A percentile compares a stretch with the other conserved stretches of the same genome.
Conservation (phyloP, 2,329 filamentous ascomycete genomes). For the Alternaria conjuncta region DNA sequence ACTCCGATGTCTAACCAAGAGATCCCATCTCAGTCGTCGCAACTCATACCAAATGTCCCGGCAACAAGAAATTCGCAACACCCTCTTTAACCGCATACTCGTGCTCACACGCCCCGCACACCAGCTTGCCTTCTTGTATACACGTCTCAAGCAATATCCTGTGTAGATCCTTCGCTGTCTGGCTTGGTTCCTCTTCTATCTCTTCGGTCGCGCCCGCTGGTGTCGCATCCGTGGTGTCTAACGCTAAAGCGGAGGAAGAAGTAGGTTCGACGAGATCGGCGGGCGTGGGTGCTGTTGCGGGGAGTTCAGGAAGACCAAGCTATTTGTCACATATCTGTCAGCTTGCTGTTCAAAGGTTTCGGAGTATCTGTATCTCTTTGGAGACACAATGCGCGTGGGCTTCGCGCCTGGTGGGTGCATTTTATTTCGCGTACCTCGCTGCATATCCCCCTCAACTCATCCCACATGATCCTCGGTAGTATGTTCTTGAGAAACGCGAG, state of each 20-base stretch:
- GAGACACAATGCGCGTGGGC: not conserved
- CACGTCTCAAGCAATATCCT: slow-evolving; percentile 85
- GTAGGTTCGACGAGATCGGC: slow-evolving; percentile 40
- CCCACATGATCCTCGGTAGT: slow-evolving; percentile 87
- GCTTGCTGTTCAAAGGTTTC: not conserved
- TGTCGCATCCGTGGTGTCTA: slow-evolving; percentile 43
- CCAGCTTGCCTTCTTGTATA: slow-evolving; percentile 84
- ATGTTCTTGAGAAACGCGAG: slow-evolving; percentile 82
- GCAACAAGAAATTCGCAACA: slow-evolving; percentile 93
- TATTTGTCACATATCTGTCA: slow-evolving; percentile 44
- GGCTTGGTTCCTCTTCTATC: slow-evolving; percentile 67
- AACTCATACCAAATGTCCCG: slow-evolving; percentile 79
- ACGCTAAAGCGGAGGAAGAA: not conserved
- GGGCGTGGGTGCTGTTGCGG: slow-evolving; percentile 48
- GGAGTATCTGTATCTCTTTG: not conserved
- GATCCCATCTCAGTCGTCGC: not conserved
- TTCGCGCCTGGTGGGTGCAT: not conserved
- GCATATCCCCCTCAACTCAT: slow-evolving; percentile 75
- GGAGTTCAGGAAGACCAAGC: slow-evolving; percentile 80
- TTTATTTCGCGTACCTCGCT: slow-evolving; percentile 66
- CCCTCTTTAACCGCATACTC: slow-evolving; percentile 95
- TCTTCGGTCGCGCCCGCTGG: slow-evolving; percentile 52
- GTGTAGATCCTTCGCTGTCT: slow-evolving; percentile 79
- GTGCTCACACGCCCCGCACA: slow-evolving; percentile 90
- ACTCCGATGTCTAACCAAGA: not conserved